phyloP scores from a whole-genome alignment of 2,329 filamentous ascomycete genomes.

The Aspergillus luchuensis region DNA sequence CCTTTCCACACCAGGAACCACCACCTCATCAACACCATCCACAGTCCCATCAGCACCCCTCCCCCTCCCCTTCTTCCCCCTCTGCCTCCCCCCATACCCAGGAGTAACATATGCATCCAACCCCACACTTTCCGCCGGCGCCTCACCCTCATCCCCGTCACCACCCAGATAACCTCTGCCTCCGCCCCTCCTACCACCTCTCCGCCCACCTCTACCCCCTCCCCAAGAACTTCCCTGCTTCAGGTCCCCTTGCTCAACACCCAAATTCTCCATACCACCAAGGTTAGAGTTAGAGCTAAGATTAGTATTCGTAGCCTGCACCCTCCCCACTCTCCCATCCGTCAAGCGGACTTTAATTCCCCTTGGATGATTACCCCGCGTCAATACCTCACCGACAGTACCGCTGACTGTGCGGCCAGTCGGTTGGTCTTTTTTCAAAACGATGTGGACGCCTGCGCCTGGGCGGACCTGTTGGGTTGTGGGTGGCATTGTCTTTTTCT shows the following conservation, averaged over 20 bases:
- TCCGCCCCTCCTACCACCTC: not conserved
- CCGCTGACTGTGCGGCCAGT: slow-evolving; percentile 72
- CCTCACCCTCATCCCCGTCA: not conserved
- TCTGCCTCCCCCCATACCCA: slow-evolving; percentile 6
- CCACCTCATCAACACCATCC: too few species aligned
- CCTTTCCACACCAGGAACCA: not conserved
- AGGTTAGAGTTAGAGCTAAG: not conserved
- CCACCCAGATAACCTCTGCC: not conserved
- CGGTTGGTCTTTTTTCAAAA: slow-evolving; percentile 74
- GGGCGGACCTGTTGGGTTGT: slow-evolving; percentile 35
- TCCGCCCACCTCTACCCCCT: not conserved
- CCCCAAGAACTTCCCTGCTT: not conserved
- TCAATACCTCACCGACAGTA: slow-evolving; percentile 67
- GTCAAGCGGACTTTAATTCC: slow-evolving; percentile 76
- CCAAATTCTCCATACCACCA: not conserved
- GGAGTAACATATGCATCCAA: slow-evolving; percentile 18
- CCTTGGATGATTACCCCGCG: slow-evolving; percentile 71
- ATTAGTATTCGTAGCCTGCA: slow-evolving; percentile 52
- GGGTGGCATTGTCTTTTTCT: slow-evolving; percentile 18
- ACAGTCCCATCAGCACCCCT: not conserved
- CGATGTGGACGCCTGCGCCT: slow-evolving; percentile 68
- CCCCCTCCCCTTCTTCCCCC: not conserved
- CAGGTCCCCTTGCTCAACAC: too few species aligned
- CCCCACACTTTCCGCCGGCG: slow-evolving; percentile 11
- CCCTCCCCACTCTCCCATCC: slow-evolving; percentile 72